These are phyloP conservation scores for Penicillium thymicola DNA, from an alignment of 2,329 filamentous ascomycete genomes.

Conservation along the genomic window DNA sequence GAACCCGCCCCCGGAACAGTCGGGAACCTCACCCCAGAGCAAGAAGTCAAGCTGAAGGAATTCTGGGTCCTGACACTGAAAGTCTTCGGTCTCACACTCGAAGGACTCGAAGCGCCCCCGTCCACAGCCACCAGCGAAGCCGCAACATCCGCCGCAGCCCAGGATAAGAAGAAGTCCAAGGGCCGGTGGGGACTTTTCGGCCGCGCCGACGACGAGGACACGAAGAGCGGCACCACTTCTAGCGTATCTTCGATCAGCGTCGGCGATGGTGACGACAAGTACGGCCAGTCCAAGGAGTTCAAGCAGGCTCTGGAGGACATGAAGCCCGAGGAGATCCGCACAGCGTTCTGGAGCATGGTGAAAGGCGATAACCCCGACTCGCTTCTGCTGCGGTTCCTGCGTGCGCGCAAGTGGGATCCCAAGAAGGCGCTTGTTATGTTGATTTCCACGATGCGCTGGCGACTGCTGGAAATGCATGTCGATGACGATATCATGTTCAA, in stretches of 20 bases:
- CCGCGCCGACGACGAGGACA: conserved; percentile 44
- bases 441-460: conserved; percentile 91
- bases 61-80: conserved; percentile 77
- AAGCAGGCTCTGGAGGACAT: conserved; percentile 74
- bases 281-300: conserved; percentile 84
- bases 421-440: conserved; percentile 92
- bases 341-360: conserved; percentile 86
- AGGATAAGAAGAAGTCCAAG: conserved; percentile 64
- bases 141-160: conserved; percentile 24
- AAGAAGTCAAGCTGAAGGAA: conserved; percentile 83
- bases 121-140: conserved; percentile 11
- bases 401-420: conserved; percentile 94
- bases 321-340: conserved; percentile 72
- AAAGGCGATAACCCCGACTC: conserved; percentile 95
- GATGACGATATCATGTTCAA: conserved; percentile 81
- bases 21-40: conserved; percentile 82
- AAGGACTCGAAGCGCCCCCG: conserved; percentile 25
- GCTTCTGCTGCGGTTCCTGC: conserved; percentile 73
- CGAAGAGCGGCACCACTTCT: conserved; percentile 37
- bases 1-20: conserved; percentile 59
- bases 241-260: conserved; percentile 37
- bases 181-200: conserved; percentile 67
- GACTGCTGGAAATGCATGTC: conserved; percentile 75
- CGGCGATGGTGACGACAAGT: conserved; percentile 75
- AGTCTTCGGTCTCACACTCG: conserved; percentile 62